Percentiles rank a stretch among this genome's conserved stretches.
These are phyloP conservation scores for Gremmenia infestans DNA, from an alignment of 2,329 filamentous ascomycete species.

Conservation along the genomic window DNA sequence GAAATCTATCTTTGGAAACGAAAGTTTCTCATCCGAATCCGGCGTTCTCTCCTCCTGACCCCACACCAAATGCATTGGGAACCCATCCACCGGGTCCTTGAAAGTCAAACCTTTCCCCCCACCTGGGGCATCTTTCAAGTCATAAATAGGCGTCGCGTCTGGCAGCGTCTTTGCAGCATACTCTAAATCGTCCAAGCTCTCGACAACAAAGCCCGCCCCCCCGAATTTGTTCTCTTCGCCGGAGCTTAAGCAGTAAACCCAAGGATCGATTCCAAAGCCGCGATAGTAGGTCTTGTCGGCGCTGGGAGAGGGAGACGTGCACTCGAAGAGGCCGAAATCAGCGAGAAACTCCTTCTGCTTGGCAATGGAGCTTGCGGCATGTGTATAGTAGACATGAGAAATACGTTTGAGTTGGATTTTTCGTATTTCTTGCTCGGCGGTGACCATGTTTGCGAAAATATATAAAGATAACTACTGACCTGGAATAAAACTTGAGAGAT, in stretches of 20 bases:
- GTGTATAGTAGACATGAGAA: constrained; percentile 25
- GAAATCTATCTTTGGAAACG: no score
- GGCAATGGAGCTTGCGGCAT: background rate
- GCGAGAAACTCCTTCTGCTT: no score
- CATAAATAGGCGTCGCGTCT: constrained; percentile 42
- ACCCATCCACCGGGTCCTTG: constrained; percentile 47
- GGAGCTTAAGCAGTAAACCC: constrained; percentile 49
- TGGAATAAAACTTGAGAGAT: no score
- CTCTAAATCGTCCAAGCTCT: constrained; percentile 50
- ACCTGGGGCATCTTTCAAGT: constrained; percentile 46
- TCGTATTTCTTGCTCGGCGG: constrained; percentile 9
- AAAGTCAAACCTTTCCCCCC: constrained; percentile 49
- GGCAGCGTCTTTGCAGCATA: constrained; percentile 42
- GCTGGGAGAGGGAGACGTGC: constrained; percentile 2
- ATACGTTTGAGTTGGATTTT: constrained; percentile 25
- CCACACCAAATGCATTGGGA: constrained; percentile 52
- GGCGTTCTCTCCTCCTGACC: constrained; percentile 37
- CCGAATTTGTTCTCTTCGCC: constrained; percentile 47
- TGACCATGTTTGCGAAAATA: background rate
- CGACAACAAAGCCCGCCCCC: constrained; percentile 54
- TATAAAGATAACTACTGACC: background rate
- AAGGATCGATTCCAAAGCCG: constrained; percentile 57
- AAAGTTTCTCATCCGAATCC: no score
- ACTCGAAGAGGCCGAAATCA: background rate
- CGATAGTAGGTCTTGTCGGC: constrained; percentile 50